Evolutionary conservation across 805 yeast species (phyloP).

Genomic region (Ogataea allantospora): DNA sequence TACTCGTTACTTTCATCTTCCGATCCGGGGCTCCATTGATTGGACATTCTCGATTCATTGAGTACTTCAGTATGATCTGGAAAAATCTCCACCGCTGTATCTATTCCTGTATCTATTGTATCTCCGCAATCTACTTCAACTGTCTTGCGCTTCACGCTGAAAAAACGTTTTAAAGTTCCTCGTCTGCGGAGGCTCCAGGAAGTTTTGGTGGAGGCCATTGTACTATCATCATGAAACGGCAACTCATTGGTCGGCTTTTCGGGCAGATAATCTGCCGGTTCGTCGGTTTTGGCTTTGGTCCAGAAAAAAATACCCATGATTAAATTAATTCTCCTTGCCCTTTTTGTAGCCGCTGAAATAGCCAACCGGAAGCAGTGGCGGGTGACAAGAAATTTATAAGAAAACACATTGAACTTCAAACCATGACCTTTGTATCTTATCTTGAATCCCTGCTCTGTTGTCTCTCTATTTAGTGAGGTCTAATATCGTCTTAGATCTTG

Average conservation of each 20-base stretch:
- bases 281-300: slow-evolving; percentile 2
- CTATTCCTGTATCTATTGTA: neutral
- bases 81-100: neutral
- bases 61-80: neutral
- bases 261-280: neutral
- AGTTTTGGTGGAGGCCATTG: slow-evolving; percentile 10
- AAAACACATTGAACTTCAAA: too few species aligned
- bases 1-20: slow-evolving; percentile 4
- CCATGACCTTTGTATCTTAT: too few species aligned
- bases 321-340: slow-evolving; percentile 9
- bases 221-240: slow-evolving; percentile 5
- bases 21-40: neutral
- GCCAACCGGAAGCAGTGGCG: too few species aligned
- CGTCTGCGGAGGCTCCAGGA: slow-evolving; percentile 4
- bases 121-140: neutral
- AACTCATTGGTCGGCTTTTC: slow-evolving; percentile 3
- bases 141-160: slow-evolving; percentile 8
- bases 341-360: slow-evolving; percentile 7
- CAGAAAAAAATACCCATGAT: slow-evolving; percentile 11
- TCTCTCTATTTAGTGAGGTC: too few species aligned
- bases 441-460: too few species aligned
- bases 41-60: neutral
- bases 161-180: slow-evolving; percentile 9
- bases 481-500: too few species aligned
- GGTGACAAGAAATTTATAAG: too few species aligned